Conservation (phyloP, 2,329 filamentous ascomycete species). For the Hypoxylon sp. region DNA sequence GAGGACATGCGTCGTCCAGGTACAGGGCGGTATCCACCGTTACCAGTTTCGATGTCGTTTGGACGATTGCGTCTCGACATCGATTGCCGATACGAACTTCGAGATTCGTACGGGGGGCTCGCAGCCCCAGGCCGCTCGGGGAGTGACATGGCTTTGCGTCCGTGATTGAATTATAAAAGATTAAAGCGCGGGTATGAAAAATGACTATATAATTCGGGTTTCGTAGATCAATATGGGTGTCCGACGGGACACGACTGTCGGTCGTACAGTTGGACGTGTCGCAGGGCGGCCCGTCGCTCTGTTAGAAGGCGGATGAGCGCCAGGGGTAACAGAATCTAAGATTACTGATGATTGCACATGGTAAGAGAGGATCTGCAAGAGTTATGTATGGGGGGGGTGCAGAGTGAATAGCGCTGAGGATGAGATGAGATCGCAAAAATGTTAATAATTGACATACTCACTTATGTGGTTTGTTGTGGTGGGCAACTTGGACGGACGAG, state of each 20-base stretch:
- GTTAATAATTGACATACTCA: slow-evolving; percentile 24
- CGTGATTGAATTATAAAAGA: slow-evolving; percentile 28
- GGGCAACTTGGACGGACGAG: slow-evolving; percentile 37
- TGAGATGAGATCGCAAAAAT: slow-evolving; percentile 15
- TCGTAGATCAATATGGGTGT: slow-evolving; percentile 7
- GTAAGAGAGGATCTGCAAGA: slow-evolving; percentile 29
- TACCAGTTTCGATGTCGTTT: slow-evolving; percentile 74
- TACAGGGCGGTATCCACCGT: slow-evolving; percentile 61
- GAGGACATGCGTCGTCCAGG: slow-evolving; percentile 50
- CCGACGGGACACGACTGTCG: slow-evolving; percentile 13
- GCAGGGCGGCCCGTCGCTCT: slow-evolving; percentile 31
- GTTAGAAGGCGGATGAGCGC: slow-evolving; percentile 21
- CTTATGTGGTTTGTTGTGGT: slow-evolving; percentile 40
- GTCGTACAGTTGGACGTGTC: slow-evolving; percentile 15
- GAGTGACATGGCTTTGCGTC: slow-evolving; percentile 64
- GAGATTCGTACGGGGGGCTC: slow-evolving; percentile 67
- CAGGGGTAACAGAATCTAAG: slow-evolving; percentile 10
- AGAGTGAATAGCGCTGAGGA: slow-evolving; percentile 1
- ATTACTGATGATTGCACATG: slow-evolving; percentile 20
- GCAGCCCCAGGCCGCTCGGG: slow-evolving; percentile 69
- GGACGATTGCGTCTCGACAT: slow-evolving; percentile 71
- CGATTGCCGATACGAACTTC: slow-evolving; percentile 72
- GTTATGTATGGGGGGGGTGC: slow-evolving; percentile 16
- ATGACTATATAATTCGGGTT: slow-evolving; percentile 17
- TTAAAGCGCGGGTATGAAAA: slow-evolving; percentile 12